Base-by-base conservation (phyloP, 1,139 yeast species). In the Meyerozyma smithsonii region DNA sequence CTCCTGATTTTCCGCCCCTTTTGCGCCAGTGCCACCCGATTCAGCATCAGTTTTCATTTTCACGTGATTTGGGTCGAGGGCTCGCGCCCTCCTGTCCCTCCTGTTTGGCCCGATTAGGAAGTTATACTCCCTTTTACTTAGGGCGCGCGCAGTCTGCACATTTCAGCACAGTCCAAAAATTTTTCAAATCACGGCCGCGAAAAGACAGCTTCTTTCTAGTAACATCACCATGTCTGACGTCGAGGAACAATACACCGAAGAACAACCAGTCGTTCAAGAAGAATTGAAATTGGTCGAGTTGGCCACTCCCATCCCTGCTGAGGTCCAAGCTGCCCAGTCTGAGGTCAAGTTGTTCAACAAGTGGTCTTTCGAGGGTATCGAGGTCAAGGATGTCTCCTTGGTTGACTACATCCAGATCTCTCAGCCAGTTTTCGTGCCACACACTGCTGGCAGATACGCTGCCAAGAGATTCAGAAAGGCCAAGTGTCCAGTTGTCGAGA, bases 391-490 rank as follows among this genome's bases (percentile, higher is more conserved):
- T 72, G 85, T 94, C 67, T 92, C 98, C 54, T 82, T 94, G 71
- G 92, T 92, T 65, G 98, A 92, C 77, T 92, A 94, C 94, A 77
- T 92, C 62, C 97, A 90, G 80, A 79, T 92, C 77, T 85, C 95
- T 75, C 87, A 85, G 73, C 97, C 98, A 71, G 95, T 89, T 64
- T 92, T 90, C 66, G 95, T 90, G 54, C 79, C 97, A 63, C 98
- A 94, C 95, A 89, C 97, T 62, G 97, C 98, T 62, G 98, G 98
- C 73, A 90, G 97, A 78, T 94, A 90, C 80, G 98, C 97, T 66
- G 74, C 89, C 77, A 92, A 92, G 88, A 90, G 98, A 79, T 94
- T 94, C 87, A 90, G 97, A 85, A 94, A 94, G 86, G 95, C 98
- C 59, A 97, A 92, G 83, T 90, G 97, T 80, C 98, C 98, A 67